Evolutionary conservation across 495 filamentous ascomycete species (phyloP).

Genomic region (Evansstolkia leycettana): DNA sequence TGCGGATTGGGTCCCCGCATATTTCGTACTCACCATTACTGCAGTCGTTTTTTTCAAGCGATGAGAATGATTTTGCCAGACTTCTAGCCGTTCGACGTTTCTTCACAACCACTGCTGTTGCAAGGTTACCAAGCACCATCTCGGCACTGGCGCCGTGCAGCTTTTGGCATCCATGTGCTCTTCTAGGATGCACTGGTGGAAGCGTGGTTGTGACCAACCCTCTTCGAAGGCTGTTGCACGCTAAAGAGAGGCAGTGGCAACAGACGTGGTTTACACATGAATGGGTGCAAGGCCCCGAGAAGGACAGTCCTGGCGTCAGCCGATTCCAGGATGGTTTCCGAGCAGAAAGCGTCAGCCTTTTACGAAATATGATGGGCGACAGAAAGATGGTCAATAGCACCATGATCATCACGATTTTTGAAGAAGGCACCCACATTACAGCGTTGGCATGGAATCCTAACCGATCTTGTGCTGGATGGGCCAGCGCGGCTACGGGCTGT

Average conservation of each 20-base stretch:
- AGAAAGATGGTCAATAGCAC: slow-evolving; percentile 22
- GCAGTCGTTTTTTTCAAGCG: slow-evolving; percentile 39
- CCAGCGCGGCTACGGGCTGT: slow-evolving; percentile 46
- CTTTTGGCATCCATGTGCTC: slow-evolving; percentile 38
- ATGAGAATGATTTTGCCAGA: slow-evolving; percentile 46
- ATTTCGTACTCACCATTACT: slow-evolving; percentile 46
- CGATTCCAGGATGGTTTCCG: slow-evolving; percentile 50
- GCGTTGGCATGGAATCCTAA: slow-evolving; percentile 57
- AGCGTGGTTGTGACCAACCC: slow-evolving; percentile 44
- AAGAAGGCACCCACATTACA: slow-evolving; percentile 45
- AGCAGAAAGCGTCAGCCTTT: slow-evolving; percentile 28
- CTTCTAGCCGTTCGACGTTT: slow-evolving; percentile 42
- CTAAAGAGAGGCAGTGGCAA: slow-evolving; percentile 42
- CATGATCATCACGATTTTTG: slow-evolving; percentile 39
- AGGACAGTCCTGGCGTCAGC: slow-evolving; percentile 26
- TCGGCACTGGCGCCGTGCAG: slow-evolving; percentile 31
- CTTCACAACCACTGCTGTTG: slow-evolving; percentile 34
- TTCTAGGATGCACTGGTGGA: slow-evolving; percentile 47
- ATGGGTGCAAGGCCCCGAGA: slow-evolving; percentile 29
- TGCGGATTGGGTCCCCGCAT: slow-evolving; percentile 33
- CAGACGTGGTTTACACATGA: slow-evolving; percentile 53
- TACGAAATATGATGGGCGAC: slow-evolving; percentile 19
- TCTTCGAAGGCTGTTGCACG: slow-evolving; percentile 37
- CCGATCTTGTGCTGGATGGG: slow-evolving; percentile 48
- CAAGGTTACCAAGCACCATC: slow-evolving; percentile 20